A percentile compares a stretch with the other conserved stretches of the same genome.
Conservation (phyloP, 108 stramenopile species). For the Cyclotella baltica region DNA sequence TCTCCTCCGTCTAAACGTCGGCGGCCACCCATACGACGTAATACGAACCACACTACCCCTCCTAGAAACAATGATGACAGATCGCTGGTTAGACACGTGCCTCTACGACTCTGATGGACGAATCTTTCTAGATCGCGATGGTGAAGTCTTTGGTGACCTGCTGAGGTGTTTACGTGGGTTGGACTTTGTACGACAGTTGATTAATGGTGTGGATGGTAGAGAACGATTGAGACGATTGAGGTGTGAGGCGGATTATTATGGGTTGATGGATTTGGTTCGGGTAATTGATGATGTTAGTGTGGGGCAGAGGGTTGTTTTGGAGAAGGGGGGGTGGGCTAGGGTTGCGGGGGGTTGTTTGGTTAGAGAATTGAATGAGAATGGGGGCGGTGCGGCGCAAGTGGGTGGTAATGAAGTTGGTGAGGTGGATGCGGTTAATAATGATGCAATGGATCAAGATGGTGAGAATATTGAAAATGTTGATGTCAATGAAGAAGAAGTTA, state of each 20-base stretch:
- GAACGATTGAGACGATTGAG: slow-evolving; percentile 33
- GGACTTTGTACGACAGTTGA: slow-evolving; percentile 36
- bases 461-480: slow-evolving; percentile 19
- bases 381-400: background rate
- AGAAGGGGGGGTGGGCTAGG: slow-evolving; percentile 31
- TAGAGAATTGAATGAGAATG: too few relatives aligned
- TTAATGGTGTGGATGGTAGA: background rate
- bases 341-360: slow-evolving; percentile 46
- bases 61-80: slow-evolving; percentile 51
- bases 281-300: slow-evolving; percentile 46
- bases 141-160: slow-evolving; percentile 45
- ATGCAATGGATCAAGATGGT: background rate
- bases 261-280: slow-evolving; percentile 37
- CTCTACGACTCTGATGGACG: slow-evolving; percentile 37
- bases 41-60: slow-evolving; percentile 40
- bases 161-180: slow-evolving; percentile 28
- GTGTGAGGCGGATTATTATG: slow-evolving; percentile 53
- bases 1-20: slow-evolving; percentile 50
- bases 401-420: slow-evolving; percentile 1
- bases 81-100: slow-evolving; percentile 45
- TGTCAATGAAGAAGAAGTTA: slow-evolving; percentile 6
- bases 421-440: slow-evolving; percentile 5
- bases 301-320: slow-evolving; percentile 34
- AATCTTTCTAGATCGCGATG: slow-evolving; percentile 49
- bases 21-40: slow-evolving; percentile 49